phyloP scores from a whole-genome alignment of 1,284 basidiomycete genomes.

The Puccinia polysora region DNA sequence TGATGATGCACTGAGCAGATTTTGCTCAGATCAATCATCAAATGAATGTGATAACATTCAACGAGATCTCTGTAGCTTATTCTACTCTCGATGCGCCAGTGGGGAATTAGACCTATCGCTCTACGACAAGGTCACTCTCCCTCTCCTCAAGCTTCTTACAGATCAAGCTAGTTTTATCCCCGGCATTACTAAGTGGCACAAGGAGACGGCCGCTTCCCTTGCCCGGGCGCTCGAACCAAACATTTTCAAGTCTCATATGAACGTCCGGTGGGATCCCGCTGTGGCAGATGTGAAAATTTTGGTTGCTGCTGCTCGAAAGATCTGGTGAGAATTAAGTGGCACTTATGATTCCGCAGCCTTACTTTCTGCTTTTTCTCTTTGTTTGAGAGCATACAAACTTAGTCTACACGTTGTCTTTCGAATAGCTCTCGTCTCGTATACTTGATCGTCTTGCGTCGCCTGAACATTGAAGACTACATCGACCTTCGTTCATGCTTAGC shows the following conservation, averaged over 20 bases:
- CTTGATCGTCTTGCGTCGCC: slow-evolving; percentile 19
- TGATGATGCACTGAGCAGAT: slow-evolving; percentile 15
- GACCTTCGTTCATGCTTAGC: slow-evolving; percentile 6
- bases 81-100: too few species aligned
- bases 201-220: not conserved
- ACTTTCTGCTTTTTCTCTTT: not conserved
- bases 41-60: too few species aligned
- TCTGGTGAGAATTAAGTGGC: not conserved
- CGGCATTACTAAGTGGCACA: not conserved
- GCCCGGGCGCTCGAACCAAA: slow-evolving; percentile 12
- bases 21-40: slow-evolving; percentile 1
- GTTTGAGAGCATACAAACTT: not conserved
- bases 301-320: not conserved
- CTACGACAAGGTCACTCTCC: not conserved
- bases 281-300: not conserved
- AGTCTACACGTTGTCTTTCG: not conserved
- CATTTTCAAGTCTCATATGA: not conserved
- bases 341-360: too few species aligned
- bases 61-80: too few species aligned
- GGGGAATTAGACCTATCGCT: too few species aligned
- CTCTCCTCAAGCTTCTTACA: not conserved
- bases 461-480: slow-evolving; percentile 6
- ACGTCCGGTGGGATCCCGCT: slow-evolving; percentile 16
- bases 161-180: not conserved
- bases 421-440: too few species aligned